A percentile compares a stretch with the other conserved stretches of the same genome.
Conservation (phyloP, 169 alveolate species). For the Eimeria nieschulzi region DNA sequence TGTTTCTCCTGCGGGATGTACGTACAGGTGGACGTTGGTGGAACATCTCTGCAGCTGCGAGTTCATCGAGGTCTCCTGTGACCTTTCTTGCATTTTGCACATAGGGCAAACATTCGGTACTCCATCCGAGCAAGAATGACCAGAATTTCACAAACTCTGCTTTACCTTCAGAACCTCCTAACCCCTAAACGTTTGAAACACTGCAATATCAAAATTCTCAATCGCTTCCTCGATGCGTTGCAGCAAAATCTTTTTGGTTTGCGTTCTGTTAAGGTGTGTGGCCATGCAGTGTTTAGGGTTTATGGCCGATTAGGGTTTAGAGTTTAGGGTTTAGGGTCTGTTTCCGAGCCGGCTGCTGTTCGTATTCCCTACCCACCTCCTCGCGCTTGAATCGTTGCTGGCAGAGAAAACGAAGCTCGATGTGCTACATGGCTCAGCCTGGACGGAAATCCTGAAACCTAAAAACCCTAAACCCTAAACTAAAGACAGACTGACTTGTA, state of each 20-base stretch:
- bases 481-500: neutral
- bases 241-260: too few relatives aligned
- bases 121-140: conserved; percentile 62
- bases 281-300: too few relatives aligned
- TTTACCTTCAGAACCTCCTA: neutral
- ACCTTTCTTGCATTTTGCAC: conserved; percentile 47
- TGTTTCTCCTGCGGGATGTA: neutral
- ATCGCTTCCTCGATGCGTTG: neutral
- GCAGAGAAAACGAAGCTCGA: conserved; percentile 26
- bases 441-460: neutral
- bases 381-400: neutral
- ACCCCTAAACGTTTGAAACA: too few relatives aligned
- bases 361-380: conserved; percentile 8
- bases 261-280: too few relatives aligned
- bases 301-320: neutral
- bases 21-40: neutral
- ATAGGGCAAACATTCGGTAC: conserved; percentile 55
- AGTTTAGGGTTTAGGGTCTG: conserved; percentile 27
- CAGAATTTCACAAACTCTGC: conserved; percentile 28
- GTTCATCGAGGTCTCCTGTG: conserved; percentile 57
- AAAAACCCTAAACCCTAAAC: neutral
- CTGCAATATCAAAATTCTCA: too few relatives aligned
- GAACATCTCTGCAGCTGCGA: conserved; percentile 31
- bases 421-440: neutral
- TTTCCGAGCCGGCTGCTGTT: conserved; percentile 9